Conservation (phyloP, 352 stramenopile species). For the Plasmopara viticola region DNA sequence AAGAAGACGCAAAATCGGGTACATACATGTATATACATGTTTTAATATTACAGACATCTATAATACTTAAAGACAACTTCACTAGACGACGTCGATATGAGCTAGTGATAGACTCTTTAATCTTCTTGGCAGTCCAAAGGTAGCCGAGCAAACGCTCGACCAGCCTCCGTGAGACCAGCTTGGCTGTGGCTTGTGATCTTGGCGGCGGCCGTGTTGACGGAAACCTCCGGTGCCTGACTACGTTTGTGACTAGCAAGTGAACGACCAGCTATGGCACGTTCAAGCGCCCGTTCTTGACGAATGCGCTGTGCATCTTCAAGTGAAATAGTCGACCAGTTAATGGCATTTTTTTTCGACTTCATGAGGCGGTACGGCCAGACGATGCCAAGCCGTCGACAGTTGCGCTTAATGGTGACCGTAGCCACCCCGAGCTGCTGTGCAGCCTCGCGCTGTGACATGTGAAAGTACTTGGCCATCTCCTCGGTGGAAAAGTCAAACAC, state of each 20-base stretch:
- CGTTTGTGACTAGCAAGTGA: slow-evolving; percentile 11
- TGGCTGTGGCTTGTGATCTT: slow-evolving; percentile 18
- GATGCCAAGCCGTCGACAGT: slow-evolving; percentile 50
- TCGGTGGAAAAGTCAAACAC: slow-evolving; percentile 51
- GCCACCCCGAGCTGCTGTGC: slow-evolving; percentile 44
- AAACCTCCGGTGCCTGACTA: neutral
- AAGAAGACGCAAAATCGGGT: too few relatives aligned
- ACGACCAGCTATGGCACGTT: slow-evolving; percentile 25
- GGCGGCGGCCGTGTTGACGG: slow-evolving; percentile 7
- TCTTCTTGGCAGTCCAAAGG: slow-evolving; percentile 32
- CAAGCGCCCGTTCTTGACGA: slow-evolving; percentile 25
- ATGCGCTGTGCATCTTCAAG: slow-evolving; percentile 31
- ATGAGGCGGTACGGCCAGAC: slow-evolving; percentile 51
- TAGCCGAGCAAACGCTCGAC: slow-evolving; percentile 34
- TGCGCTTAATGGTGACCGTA: slow-evolving; percentile 57
- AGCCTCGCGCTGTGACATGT: slow-evolving; percentile 48
- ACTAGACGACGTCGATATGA: neutral
- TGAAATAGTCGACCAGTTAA: slow-evolving; percentile 30
- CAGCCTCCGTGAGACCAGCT: slow-evolving; percentile 29
- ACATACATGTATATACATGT: too few relatives aligned
- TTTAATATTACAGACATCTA: too few relatives aligned
- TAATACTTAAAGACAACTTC: neutral
- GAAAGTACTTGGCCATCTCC: slow-evolving; percentile 49
- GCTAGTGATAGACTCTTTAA: neutral
- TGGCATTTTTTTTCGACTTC: slow-evolving; percentile 41